Evolutionary conservation across 2,329 filamentous ascomycete species (phyloP).

Genomic region (Huntiella moniliformis): DNA sequence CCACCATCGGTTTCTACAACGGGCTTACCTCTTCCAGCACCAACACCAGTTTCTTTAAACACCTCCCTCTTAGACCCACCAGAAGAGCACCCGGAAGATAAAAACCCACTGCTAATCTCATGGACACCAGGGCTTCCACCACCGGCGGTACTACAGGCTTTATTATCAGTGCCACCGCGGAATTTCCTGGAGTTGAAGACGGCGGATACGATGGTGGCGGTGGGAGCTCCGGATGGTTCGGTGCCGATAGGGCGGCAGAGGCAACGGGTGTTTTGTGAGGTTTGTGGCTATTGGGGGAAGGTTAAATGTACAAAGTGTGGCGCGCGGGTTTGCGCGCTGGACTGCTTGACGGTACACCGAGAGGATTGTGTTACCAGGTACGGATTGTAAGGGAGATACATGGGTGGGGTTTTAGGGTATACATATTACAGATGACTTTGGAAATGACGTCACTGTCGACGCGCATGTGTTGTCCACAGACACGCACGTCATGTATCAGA

Average conservation of each 20-base stretch:
- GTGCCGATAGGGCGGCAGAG: conserved; percentile 26
- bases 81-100: conserved; percentile 27
- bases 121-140: conserved; percentile 38
- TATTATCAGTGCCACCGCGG: conserved; percentile 46
- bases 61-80: neutral
- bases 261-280: conserved; percentile 49
- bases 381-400: conserved; percentile 21
- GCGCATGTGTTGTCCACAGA: no score
- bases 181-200: conserved; percentile 47
- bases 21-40: neutral
- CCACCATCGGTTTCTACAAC: conserved; percentile 12
- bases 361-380: conserved; percentile 53
- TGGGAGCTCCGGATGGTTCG: conserved; percentile 15
- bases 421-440: neutral
- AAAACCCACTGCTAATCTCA: conserved; percentile 38
- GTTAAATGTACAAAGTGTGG: conserved; percentile 63
- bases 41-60: neutral
- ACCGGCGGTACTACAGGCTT: conserved; percentile 41
- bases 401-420: neutral
- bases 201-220: conserved; percentile 20
- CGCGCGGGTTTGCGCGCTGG: conserved; percentile 56
- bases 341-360: conserved; percentile 53
- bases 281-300: conserved; percentile 67
- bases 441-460: no score
- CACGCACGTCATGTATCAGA: neutral